Evolutionary conservation across 1,284 basidiomycete species (phyloP), one percentile per base, ranked within the genome.

Genomic region (Tilletiopsis washingtonensis): DNA sequence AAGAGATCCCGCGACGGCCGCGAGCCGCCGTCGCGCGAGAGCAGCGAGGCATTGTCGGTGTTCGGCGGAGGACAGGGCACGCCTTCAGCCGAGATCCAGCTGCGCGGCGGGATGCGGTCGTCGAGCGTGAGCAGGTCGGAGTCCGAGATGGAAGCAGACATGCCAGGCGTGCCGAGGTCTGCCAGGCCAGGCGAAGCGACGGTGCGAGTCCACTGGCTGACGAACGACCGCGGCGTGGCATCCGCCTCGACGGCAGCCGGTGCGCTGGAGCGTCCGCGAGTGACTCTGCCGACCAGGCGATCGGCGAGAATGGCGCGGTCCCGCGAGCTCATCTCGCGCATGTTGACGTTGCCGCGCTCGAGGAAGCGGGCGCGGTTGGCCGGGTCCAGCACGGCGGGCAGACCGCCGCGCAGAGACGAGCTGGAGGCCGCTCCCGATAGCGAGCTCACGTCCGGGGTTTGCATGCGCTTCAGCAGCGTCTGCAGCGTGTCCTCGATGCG

Each of bases 1-100:
- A 12, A 34, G 32, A 34, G 12, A 17, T 34, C 32, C 12, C 17
- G 17, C 12, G 12, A 11, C 17, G 32, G 32, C 32, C 17, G 17
- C 32, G 32, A 34, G 17, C 17, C 32, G 32, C 12, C 12, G 32
- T 40, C 52, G 29, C 59, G 57, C 52, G 55, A 62, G 34, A 46
- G 23, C 20, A 44, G 25, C 26, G 45, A 46, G 36, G 40, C 39
- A 15, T 24, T 17, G 14, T 59, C 61, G 38, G 64, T 61, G 40
- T 64, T 64, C 3, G 62, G 56, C 7, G 64, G 64, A 1, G 62
- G 56, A 3, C 53, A 56, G 0, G 64, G 62, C 9, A 64, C 43
- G 24, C 59, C 57, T 7, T 52, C 39, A 17, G 49, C 51, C 1
- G 64, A 67, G 9, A 42, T 40, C 64, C 64, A 67, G 51, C 50